Percentiles rank a stretch among this genome's conserved stretches.
Evolutionary conservation across 805 yeast genomes (phyloP).

Genomic region (Candida methanosorbosa): DNA sequence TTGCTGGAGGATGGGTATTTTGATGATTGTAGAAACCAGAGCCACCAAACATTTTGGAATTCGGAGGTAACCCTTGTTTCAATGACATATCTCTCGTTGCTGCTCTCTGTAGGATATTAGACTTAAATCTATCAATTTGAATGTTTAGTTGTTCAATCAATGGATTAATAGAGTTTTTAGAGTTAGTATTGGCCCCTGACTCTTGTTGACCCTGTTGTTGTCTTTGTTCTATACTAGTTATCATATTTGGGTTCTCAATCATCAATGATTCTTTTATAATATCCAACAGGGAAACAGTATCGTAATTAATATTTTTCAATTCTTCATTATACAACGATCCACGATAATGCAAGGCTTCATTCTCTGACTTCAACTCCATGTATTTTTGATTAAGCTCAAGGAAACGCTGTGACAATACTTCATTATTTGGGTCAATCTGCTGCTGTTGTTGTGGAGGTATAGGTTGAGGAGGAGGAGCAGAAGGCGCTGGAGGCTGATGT

Average conservation of each 20-base stretch:
- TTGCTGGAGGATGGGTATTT: conserved; percentile 3
- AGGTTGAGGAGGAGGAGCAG: conserved; percentile 10
- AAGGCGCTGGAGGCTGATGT: conserved; percentile 5
- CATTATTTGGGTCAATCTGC: conserved; percentile 3
- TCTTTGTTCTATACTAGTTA: too few relatives aligned
- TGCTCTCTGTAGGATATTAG: conserved; percentile 20
- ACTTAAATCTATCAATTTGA: conserved; percentile 19
- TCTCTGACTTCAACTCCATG: conserved; percentile 31
- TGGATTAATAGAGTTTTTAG: too few relatives aligned
- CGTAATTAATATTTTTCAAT: conserved; percentile 39
- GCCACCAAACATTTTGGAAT: neutral
- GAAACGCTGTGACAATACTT: neutral
- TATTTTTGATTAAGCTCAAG: neutral
- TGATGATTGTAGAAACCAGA: neutral
- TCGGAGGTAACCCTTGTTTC: conserved; percentile 6
- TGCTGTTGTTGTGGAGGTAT: conserved; percentile 8
- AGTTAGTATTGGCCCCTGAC: too few relatives aligned
- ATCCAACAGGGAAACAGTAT: conserved; percentile 44
- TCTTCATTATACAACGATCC: conserved; percentile 42
- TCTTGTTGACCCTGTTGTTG: too few relatives aligned
- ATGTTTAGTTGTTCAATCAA: too few relatives aligned
- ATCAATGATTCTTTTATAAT: conserved; percentile 20
- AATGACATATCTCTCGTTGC: conserved; percentile 24
- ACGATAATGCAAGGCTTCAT: conserved; percentile 41
- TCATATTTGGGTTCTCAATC: too few relatives aligned